Evolutionary conservation across 768 basidiomycete species (phyloP).

Genomic region (Hortiboletus flavorubellus): DNA sequence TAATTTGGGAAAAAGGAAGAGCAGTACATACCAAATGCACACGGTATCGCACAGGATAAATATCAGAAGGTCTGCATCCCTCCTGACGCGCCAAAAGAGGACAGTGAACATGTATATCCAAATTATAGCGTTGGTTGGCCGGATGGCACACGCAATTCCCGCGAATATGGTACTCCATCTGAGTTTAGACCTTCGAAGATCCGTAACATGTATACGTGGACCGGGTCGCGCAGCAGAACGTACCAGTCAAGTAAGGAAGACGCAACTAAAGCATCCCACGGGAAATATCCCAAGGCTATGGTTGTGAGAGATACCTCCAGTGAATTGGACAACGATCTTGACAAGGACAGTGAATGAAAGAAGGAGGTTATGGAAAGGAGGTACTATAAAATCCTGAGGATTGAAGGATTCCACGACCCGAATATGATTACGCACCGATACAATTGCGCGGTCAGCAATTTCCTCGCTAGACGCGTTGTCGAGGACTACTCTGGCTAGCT

Average conservation of each 20-base stretch:
- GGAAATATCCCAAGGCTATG: slow-evolving; percentile 74
- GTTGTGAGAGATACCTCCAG: slow-evolving; percentile 85
- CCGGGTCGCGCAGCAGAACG: not conserved
- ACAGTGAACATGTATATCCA: slow-evolving; percentile 71
- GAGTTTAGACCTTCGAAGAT: slow-evolving; percentile 33
- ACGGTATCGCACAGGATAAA: slow-evolving; percentile 39
- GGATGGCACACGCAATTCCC: slow-evolving; percentile 72
- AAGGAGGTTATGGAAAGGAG: slow-evolving; percentile 81
- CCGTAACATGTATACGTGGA: slow-evolving; percentile 23
- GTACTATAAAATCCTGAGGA: slow-evolving; percentile 42
- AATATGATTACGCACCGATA: slow-evolving; percentile 53
- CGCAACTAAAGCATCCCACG: slow-evolving; percentile 51
- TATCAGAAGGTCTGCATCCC: slow-evolving; percentile 29
- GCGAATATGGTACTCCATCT: slow-evolving; percentile 52
- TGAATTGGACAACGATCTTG: slow-evolving; percentile 90
- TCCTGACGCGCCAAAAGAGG: slow-evolving; percentile 53
- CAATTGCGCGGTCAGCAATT: slow-evolving; percentile 33
- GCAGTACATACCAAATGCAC: slow-evolving; percentile 43
- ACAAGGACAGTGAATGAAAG: slow-evolving; percentile 81
- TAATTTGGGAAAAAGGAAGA: not conserved
- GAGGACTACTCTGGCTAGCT: slow-evolving; percentile 54
- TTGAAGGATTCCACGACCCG: not conserved
- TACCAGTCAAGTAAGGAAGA: slow-evolving; percentile 22
- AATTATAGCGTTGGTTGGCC: slow-evolving; percentile 87
- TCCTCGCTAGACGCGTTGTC: slow-evolving; percentile 47